Conservation (phyloP, 352 stramenopile genomes). For the Phytophthora cryptogea region DNA sequence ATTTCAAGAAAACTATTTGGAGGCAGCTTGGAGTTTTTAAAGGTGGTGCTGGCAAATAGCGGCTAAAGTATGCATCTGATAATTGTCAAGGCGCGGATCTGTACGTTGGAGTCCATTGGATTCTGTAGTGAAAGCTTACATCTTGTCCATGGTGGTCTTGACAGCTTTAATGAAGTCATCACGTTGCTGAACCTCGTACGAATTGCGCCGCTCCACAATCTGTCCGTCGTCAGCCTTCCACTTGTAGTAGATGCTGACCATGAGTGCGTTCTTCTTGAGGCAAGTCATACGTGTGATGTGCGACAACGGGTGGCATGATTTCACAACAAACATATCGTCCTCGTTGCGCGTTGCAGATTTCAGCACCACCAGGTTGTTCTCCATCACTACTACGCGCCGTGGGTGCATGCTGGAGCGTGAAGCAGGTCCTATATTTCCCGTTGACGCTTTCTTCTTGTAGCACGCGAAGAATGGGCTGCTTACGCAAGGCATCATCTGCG, state of each 20-base stretch:
- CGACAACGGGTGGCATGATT: constrained; percentile 72
- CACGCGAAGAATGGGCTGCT: constrained; percentile 81
- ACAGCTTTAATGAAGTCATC: constrained; percentile 88
- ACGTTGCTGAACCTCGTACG: constrained; percentile 87
- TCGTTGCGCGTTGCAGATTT: constrained; percentile 66
- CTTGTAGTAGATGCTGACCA: constrained; percentile 90
- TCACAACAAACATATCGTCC: constrained; percentile 78
- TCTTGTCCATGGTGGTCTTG: constrained; percentile 82
- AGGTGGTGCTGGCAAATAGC: no score
- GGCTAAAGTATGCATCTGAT: neutral
- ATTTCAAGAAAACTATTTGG: constrained; percentile 40
- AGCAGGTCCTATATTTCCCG: constrained; percentile 4
- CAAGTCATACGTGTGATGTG: constrained; percentile 86
- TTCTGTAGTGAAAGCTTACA: constrained; percentile 32
- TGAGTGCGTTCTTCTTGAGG: constrained; percentile 88
- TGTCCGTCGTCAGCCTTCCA: constrained; percentile 51
- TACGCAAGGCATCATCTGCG: constrained; percentile 71
- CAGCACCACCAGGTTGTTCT: constrained; percentile 81
- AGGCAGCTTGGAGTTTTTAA: neutral
- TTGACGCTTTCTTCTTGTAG: constrained; percentile 82
- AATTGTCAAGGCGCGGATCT: neutral
- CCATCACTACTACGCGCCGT: constrained; percentile 63
- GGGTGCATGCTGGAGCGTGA: constrained; percentile 53
- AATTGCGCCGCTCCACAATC: constrained; percentile 66
- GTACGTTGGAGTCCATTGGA: neutral